Percentiles rank a stretch among this genome's conserved stretches.
Conservation (phyloP, 148 eudicot genomes). For the Pharnaceum exiguum region DNA sequence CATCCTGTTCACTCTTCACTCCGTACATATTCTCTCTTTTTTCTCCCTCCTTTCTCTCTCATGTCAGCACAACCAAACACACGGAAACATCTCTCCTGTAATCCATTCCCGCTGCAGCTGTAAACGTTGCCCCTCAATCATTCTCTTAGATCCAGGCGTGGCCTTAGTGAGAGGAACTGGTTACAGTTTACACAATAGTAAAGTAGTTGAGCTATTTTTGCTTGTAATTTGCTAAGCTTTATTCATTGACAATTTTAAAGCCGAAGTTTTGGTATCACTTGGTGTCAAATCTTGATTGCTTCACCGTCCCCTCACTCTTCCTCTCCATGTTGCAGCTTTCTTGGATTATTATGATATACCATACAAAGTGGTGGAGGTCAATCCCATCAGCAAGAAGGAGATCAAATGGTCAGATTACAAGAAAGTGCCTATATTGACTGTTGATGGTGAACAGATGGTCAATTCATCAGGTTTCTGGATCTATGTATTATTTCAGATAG, state of each 20-base stretch:
- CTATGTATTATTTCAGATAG: background rate
- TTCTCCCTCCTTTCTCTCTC: too few relatives aligned
- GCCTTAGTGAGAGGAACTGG: too few relatives aligned
- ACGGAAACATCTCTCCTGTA: too few relatives aligned
- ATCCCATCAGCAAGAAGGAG: constrained; percentile 94
- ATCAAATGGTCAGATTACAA: constrained; percentile 95
- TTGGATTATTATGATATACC: constrained; percentile 82
- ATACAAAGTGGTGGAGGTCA: constrained; percentile 95
- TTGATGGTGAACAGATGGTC: constrained; percentile 84
- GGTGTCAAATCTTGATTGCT: background rate
- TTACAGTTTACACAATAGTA: too few relatives aligned
- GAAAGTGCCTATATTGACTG: constrained; percentile 88
- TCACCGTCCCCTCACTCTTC: background rate
- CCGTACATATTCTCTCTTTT: too few relatives aligned
- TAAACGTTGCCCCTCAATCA: too few relatives aligned
- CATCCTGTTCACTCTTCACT: too few relatives aligned
- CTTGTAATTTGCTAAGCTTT: too few relatives aligned
- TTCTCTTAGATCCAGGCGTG: too few relatives aligned
- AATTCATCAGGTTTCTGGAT: constrained; percentile 75
- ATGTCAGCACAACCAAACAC: too few relatives aligned
- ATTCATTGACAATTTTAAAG: background rate
- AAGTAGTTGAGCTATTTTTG: too few relatives aligned
- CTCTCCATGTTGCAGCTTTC: constrained; percentile 50
- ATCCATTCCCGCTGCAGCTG: too few relatives aligned
- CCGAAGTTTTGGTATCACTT: background rate